Evolutionary conservation across 176 grass and related monocot genomes (phyloP).

Genomic region (Juncus inflexus): DNA sequence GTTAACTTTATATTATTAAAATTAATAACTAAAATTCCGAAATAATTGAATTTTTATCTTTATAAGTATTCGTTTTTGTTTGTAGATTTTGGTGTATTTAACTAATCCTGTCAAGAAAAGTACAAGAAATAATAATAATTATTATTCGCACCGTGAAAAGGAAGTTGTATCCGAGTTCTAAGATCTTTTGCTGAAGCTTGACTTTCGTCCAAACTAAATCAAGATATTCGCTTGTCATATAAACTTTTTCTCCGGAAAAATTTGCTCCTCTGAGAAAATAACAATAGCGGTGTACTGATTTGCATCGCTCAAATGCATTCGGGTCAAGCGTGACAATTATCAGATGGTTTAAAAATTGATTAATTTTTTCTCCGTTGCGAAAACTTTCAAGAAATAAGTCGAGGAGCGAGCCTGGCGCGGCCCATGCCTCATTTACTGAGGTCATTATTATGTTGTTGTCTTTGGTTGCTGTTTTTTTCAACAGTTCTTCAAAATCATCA

Average conservation of each 20-base stretch:
- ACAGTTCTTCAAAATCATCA: constrained; percentile 45
- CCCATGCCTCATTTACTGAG: constrained; percentile 79
- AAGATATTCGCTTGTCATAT: constrained; percentile 69
- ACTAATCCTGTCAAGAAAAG: too few species aligned
- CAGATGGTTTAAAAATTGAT: constrained; percentile 49
- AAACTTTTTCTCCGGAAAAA: constrained; percentile 62
- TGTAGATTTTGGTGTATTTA: too few species aligned
- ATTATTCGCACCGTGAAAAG: constrained; percentile 62
- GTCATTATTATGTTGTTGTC: constrained; percentile 71
- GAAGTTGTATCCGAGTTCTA: constrained; percentile 87
- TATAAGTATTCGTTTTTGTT: too few species aligned
- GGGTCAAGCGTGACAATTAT: constrained; percentile 62
- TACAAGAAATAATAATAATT: too few species aligned
- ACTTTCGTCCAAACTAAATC: constrained; percentile 89
- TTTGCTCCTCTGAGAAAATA: constrained; percentile 48
- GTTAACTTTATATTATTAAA: background rate
- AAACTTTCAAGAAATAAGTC: constrained; percentile 77
- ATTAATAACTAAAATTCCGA: too few species aligned
- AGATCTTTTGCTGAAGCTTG: constrained; percentile 55
- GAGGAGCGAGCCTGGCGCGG: constrained; percentile 54
- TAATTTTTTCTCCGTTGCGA: constrained; percentile 41
- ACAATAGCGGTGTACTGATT: constrained; percentile 55
- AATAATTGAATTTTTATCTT: too few species aligned
- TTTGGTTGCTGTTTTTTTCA: constrained; percentile 48
- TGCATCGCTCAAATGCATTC: constrained; percentile 44